phyloP scores from a whole-genome alignment of 1,284 basidiomycete genomes.

The Rhodotorula mucilaginosa region DNA sequence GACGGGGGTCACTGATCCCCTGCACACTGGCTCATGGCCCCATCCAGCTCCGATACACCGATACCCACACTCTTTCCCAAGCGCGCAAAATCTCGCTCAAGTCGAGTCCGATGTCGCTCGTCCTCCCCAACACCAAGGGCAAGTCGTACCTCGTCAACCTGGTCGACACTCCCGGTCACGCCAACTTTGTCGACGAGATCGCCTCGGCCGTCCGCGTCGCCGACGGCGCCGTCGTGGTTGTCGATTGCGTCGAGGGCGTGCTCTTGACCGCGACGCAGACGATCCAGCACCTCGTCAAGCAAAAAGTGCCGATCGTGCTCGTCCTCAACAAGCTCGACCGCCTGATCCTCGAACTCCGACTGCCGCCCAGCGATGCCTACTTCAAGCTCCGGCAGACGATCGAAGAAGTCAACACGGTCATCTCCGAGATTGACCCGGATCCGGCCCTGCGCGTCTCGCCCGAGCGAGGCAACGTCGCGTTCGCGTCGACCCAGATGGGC shows the following conservation, averaged over 20 bases:
- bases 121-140: conserved; percentile 79
- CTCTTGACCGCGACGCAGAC: conserved; percentile 40
- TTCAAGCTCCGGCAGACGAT: conserved; percentile 99
- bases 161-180: conserved; percentile 96
- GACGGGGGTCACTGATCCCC: background rate
- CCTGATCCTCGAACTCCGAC: conserved; percentile 89
- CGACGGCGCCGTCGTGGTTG: conserved; percentile 92
- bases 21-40: background rate
- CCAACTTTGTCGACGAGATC: conserved; percentile 97
- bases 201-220: conserved; percentile 79
- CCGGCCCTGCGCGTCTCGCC: conserved; percentile 84
- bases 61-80: conserved; percentile 85
- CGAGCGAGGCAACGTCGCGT: conserved; percentile 94
- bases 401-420: conserved; percentile 95
- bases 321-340: conserved; percentile 98
- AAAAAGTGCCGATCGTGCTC: conserved; percentile 51
- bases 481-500: conserved; percentile 92
- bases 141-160: conserved; percentile 93
- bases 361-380: conserved; percentile 94
- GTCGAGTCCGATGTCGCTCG: conserved; percentile 91
- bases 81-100: conserved; percentile 92
- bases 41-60: conserved; percentile 80
- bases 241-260: conserved; percentile 93
- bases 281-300: conserved; percentile 37
- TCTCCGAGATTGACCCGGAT: conserved; percentile 82